Percentiles rank a stretch among this genome's conserved stretches.
Evolutionary conservation across 148 eudicot species (phyloP).

Genomic region (Heliamphora exappendiculata): DNA sequence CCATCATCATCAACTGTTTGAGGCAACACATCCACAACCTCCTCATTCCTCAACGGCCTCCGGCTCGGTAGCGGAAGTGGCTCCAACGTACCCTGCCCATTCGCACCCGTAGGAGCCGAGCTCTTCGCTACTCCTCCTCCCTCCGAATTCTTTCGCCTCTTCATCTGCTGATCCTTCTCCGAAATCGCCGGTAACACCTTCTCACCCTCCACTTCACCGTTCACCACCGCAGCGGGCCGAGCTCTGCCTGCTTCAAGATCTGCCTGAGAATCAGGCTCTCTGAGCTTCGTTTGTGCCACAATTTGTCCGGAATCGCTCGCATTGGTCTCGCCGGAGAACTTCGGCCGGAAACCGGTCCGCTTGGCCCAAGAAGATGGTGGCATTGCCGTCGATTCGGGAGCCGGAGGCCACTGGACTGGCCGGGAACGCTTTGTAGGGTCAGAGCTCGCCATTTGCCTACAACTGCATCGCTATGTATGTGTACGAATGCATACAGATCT

Average conservation of each 20-base stretch:
- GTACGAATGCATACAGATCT: not conserved
- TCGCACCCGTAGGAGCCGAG: constrained; percentile 15
- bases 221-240: constrained; percentile 21
- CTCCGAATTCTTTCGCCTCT: constrained; percentile 46
- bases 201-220: constrained; percentile 21
- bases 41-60: constrained; percentile 42
- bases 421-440: constrained; percentile 57
- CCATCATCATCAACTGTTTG: constrained; percentile 61
- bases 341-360: constrained; percentile 80
- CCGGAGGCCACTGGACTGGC: constrained; percentile 73
- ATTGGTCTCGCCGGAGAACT: constrained; percentile 80
- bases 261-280: constrained; percentile 20
- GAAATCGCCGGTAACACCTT: constrained; percentile 10
- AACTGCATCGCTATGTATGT: not conserved
- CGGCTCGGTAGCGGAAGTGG: constrained; percentile 12
- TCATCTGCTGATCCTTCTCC: constrained; percentile 36
- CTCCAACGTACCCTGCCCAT: constrained; percentile 19
- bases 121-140: constrained; percentile 25
- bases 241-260: constrained; percentile 67
- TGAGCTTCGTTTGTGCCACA: constrained; percentile 25
- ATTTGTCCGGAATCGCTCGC: constrained; percentile 55
- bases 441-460: constrained; percentile 46
- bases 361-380: constrained; percentile 88
- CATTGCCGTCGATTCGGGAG: constrained; percentile 53
- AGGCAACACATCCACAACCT: constrained; percentile 36